Evolutionary conservation across 805 yeast genomes (phyloP).

Genomic region (Cyberlindnera americana): DNA sequence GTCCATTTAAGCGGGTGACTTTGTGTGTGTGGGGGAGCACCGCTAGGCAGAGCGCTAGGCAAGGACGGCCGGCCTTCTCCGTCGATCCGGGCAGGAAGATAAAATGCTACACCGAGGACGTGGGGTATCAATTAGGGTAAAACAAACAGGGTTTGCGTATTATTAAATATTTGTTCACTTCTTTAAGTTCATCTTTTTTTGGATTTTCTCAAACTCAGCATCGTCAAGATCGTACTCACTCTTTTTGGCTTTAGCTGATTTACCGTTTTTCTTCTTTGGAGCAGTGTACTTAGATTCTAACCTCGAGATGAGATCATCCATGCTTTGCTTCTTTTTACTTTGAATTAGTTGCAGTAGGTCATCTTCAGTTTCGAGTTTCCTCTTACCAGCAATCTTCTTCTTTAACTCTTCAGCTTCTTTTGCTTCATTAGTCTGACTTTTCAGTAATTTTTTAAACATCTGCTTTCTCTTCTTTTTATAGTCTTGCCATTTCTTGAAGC

Average conservation of each 20-base stretch:
- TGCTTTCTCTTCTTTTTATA: constrained; percentile 48
- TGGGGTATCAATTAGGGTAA: too few species aligned
- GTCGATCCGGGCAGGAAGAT: constrained; percentile 3
- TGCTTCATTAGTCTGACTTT: constrained; percentile 59
- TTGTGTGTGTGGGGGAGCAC: too few species aligned
- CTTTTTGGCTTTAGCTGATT: constrained; percentile 6
- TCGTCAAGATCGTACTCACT: constrained; percentile 40
- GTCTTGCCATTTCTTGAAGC: constrained; percentile 43
- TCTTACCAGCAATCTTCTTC: constrained; percentile 34
- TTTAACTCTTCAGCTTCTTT: constrained; percentile 54
- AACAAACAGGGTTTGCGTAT: too few species aligned
- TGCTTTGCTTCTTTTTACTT: constrained; percentile 38
- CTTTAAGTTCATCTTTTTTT: constrained; percentile 8
- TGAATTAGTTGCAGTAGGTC: constrained; percentile 49
- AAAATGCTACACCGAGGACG: too few species aligned
- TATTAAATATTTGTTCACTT: too few species aligned
- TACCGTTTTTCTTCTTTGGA: constrained; percentile 13
- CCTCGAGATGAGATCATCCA: constrained; percentile 44
- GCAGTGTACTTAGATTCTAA: constrained; percentile 49
- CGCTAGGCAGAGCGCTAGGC: constrained; percentile 2
- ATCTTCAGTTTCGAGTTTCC: constrained; percentile 31
- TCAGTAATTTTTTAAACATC: constrained; percentile 44
- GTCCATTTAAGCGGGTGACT: background rate
- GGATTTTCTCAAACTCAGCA: constrained; percentile 45
- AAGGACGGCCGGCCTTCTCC: constrained; percentile 3